Base-by-base conservation (phyloP, 1,284 basidiomycete species). In the Coriolopsis trogii region DNA sequence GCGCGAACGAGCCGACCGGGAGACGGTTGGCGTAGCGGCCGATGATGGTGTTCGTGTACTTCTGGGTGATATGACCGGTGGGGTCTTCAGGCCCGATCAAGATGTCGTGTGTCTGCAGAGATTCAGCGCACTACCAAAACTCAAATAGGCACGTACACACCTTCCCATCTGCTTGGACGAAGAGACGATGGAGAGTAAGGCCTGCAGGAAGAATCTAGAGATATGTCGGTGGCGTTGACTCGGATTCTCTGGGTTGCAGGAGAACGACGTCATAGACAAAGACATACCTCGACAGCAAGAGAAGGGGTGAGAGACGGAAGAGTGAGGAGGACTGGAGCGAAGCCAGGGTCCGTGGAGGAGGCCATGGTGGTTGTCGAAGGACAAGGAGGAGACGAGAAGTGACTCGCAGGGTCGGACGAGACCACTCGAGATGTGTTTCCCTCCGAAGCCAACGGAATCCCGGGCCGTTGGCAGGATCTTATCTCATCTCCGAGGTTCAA, bases 21-120 rank as follows among this genome's bases (percentile, higher is more conserved):
- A 91, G 73, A 26, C 87, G 79, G 68, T 90, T 90, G 31, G 85
- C 74, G 59, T 88, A 89, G 58, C 86, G 75, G 23, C 88, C 88
- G 50, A 90, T 76, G 63, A 89, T 76, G 10, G 83, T 81, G 69
- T 89, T 89, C 40, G 78, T 82, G 69, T 89, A 89, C 68, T 84
- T 87, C 65, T 82, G 76, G 10, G 65, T 71, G 37, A 73, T 65
- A 66, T 89, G 85, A 60, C 76, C 81, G 53, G 75, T 64, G 45
- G 85, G 81, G 26, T 74, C 69, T 70, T 88, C 84, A 25, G 87
- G 87, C 12, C 87, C 87, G 58, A 89, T 75, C 41, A 90, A 78
- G 53, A 90, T 79, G 66, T 89, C 87, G 69, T 89, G 84, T 8
- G 84, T 86, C 84, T 88, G 46, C 28, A 49, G 23, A 53, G 37